These are phyloP conservation scores for Fusarium buharicum DNA, from an alignment of 2,329 filamentous ascomycete genomes.

Conservation along the genomic window DNA sequence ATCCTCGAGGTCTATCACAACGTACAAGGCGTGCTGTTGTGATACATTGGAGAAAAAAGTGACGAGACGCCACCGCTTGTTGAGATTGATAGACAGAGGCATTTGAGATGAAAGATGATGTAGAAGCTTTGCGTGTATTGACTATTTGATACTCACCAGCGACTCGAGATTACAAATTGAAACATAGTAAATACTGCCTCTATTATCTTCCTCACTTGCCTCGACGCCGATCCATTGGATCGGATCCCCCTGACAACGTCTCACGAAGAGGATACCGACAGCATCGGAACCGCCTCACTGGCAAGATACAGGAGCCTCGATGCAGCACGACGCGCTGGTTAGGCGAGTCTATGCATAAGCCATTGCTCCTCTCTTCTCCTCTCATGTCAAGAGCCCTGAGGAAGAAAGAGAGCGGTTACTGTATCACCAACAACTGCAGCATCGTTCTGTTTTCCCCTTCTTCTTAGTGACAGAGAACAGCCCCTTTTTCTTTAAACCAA, in stretches of 20 bases:
- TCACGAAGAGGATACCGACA: slow-evolving; percentile 40
- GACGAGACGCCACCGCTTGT: slow-evolving; percentile 33
- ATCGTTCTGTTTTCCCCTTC: slow-evolving; percentile 2
- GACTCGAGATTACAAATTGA: neutral
- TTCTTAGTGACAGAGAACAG: neutral
- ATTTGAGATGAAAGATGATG: no score
- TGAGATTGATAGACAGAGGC: neutral
- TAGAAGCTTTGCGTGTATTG: neutral
- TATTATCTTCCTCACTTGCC: neutral
- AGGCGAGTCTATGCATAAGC: slow-evolving; percentile 41
- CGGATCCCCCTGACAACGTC: slow-evolving; percentile 33
- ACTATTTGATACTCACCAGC: neutral
- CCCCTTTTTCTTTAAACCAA: slow-evolving; percentile 36
- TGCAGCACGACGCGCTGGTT: slow-evolving; percentile 35
- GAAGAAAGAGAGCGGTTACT: slow-evolving; percentile 5
- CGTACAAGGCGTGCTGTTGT: slow-evolving; percentile 27
- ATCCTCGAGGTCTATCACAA: slow-evolving; percentile 21
- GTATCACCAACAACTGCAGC: slow-evolving; percentile 26
- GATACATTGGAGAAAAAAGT: slow-evolving; percentile 15
- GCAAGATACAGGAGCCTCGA: slow-evolving; percentile 36
- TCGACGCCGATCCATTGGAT: slow-evolving; percentile 33
- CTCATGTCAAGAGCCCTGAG: neutral
- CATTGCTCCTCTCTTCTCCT: neutral
- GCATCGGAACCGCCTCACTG: slow-evolving; percentile 39
- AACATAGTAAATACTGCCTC: neutral